Evolutionary conservation across 106 monocot genomes (phyloP).

Genomic region (Agapanthus africanus): DNA sequence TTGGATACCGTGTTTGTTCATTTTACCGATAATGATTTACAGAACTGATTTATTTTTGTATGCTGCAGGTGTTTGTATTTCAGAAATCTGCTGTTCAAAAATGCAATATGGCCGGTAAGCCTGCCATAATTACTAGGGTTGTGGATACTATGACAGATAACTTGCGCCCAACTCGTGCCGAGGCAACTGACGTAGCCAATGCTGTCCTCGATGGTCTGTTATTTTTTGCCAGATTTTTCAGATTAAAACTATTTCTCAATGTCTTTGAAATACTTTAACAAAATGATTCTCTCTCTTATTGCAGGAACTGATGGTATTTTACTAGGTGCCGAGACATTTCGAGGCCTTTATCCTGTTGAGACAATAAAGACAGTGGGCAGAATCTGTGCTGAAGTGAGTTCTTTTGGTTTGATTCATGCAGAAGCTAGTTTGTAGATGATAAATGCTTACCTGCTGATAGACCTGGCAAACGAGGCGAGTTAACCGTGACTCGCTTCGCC

Average conservation of each 20-base stretch:
- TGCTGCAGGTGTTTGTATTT: slow-evolving; percentile 55
- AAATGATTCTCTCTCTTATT: neutral
- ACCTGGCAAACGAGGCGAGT: no score
- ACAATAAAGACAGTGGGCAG: slow-evolving; percentile 61
- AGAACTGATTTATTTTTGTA: slow-evolving; percentile 1
- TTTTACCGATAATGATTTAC: neutral
- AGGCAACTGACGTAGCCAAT: slow-evolving; percentile 88
- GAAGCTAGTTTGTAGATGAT: neutral
- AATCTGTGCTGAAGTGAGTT: slow-evolving; percentile 67
- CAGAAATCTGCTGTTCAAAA: slow-evolving; percentile 60
- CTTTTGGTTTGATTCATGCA: neutral
- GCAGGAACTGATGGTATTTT: slow-evolving; percentile 68
- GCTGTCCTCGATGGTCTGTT: slow-evolving; percentile 68
- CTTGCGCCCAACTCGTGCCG: slow-evolving; percentile 80
- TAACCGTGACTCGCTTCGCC: no score
- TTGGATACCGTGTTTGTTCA: neutral
- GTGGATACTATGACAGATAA: slow-evolving; percentile 82
- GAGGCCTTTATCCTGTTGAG: slow-evolving; percentile 70
- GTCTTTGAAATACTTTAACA: no score
- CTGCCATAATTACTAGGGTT: slow-evolving; percentile 73
- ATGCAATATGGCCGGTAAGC: slow-evolving; percentile 77
- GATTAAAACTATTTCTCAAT: no score
- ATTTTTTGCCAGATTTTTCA: neutral
- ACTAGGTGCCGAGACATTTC: slow-evolving; percentile 64
- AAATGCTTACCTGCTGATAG: no score